phyloP scores from a whole-genome alignment of 495 filamentous ascomycete genomes.

The Beverwykella pulmonaria region DNA sequence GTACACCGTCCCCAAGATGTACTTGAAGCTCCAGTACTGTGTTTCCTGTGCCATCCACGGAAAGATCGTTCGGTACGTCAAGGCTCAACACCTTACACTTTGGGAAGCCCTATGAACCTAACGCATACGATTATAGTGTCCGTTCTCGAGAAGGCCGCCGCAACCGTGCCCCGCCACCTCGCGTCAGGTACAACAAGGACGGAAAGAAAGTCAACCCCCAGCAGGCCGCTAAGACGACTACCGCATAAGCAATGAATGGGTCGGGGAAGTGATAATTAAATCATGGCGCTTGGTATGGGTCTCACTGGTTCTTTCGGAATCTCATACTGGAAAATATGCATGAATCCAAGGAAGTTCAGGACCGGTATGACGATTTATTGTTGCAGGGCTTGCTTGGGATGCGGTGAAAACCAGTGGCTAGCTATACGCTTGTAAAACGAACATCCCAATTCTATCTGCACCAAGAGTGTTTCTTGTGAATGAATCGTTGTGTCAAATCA shows the following conservation, averaged over 20 bases:
- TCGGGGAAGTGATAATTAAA: constrained; percentile 18
- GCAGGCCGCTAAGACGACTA: constrained; percentile 56
- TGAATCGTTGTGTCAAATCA: neutral
- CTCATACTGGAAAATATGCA: constrained; percentile 35
- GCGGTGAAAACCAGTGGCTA: constrained; percentile 17
- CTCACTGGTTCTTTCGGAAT: constrained; percentile 34
- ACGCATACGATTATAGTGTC: constrained; percentile 64
- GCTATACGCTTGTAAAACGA: constrained; percentile 33
- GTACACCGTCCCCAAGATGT: constrained; percentile 99
- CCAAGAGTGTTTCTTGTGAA: neutral
- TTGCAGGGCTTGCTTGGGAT: constrained; percentile 18
- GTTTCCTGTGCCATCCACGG: constrained; percentile 99
- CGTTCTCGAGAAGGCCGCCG: constrained; percentile 95
- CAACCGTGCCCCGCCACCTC: constrained; percentile 96
- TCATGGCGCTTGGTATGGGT: constrained; percentile 37
- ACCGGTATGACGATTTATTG: constrained; percentile 25
- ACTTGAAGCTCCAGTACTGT: constrained; percentile 99
- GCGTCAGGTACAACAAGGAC: constrained; percentile 99
- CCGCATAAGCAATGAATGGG: constrained; percentile 56
- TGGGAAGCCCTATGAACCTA: neutral
- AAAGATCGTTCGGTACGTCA: constrained; percentile 98
- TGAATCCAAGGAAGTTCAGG: constrained; percentile 25
- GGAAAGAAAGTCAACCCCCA: constrained; percentile 99
- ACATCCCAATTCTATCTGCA: constrained; percentile 30
- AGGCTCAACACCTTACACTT: neutral